Base-by-base conservation (phyloP, 2,329 filamentous ascomycete species). In the Diaporthe sp. region DNA sequence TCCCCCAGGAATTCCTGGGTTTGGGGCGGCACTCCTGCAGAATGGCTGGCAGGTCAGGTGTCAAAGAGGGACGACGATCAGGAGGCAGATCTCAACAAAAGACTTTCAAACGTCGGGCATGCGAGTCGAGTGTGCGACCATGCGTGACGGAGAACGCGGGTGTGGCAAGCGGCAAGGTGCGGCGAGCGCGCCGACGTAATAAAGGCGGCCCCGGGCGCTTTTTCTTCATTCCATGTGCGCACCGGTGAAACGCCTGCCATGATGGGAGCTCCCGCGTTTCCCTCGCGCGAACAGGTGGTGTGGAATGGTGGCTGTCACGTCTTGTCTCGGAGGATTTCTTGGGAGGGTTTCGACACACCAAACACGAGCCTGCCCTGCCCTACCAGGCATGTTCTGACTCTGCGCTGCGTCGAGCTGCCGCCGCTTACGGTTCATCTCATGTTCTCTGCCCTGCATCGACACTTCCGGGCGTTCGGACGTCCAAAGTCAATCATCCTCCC, bases 281-380 rank as follows among this genome's bases (percentile, higher is more conserved):
- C 51, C 51, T 42, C 49, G 34, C 65, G 49, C 65, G 47, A 51
- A 55, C n/a, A 55, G 65, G 65, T 70, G 49, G 49, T 55, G 49
- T 70, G 65, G 65, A 70, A 70, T 55, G 65, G 65, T 53, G 47
- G 65, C 65, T 70, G 65, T 70, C 65, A 70, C 65, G 65, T 70
- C 65, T 70, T 42, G 65, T 70, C 65, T 70, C 65, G 65, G 65
- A 55, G 49, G 31, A 55, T 55, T 70, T 70, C 61, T 31, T 53
- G 31, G 31, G 63, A n/a, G 47, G 20, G 47, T 28, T 55, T 70
- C 47, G 34, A 68, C 47, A 68, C 47, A 68, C 47, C 13, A 68
- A 39, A 68, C 65, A 55, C 34, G 44, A 70, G 44, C 25, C 39
- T 68, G 49, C 49, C 65, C 65, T 55, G 65, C 65, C 65, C 44